A percentile compares a stretch with the other conserved stretches of the same genome.
These are phyloP conservation scores for Delitschia confertaspora DNA, from an alignment of 495 filamentous ascomycete genomes.

Conservation along the genomic window DNA sequence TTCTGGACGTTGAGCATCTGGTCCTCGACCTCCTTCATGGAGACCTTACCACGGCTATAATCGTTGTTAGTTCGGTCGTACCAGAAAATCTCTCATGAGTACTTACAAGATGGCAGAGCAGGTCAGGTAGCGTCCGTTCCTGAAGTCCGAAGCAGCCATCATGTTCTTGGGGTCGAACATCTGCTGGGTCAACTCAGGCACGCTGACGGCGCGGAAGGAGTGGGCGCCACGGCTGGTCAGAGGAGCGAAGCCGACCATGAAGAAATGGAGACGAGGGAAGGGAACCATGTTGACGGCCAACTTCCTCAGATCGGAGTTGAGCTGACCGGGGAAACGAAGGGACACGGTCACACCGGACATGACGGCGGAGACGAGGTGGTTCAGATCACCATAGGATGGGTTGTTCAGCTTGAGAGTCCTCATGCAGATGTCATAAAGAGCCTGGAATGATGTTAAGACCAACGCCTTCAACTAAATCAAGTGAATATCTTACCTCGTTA, in stretches of 20 bases:
- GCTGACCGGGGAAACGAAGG: constrained; percentile 97
- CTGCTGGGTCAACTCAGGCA: constrained; percentile 98
- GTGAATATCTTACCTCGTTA: constrained; percentile 63
- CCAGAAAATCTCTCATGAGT: neutral
- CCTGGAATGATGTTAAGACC: constrained; percentile 41
- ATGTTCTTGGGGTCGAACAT: constrained; percentile 99
- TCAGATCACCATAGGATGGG: constrained; percentile 97
- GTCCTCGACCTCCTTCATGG: constrained; percentile 99
- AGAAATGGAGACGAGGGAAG: constrained; percentile 99
- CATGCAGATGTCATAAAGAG: constrained; percentile 99
- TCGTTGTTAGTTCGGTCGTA: constrained; percentile 27
- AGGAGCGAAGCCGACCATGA: constrained; percentile 99
- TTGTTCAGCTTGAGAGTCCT: constrained; percentile 96
- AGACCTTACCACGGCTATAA: constrained; percentile 89
- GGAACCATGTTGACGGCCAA: constrained; percentile 99
- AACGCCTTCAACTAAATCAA: too few species aligned
- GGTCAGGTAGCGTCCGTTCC: constrained; percentile 98
- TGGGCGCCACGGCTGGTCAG: constrained; percentile 90
- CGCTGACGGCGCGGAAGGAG: constrained; percentile 94
- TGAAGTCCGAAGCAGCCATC: constrained; percentile 99
- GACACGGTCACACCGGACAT: constrained; percentile 99
- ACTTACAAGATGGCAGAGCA: constrained; percentile 93
- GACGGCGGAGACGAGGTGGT: constrained; percentile 98
- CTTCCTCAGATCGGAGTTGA: constrained; percentile 99
- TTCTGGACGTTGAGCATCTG: constrained; percentile 99